Conservation (phyloP, 371 early-diverging fungal genomes). For the Mortierella polycephala region DNA sequence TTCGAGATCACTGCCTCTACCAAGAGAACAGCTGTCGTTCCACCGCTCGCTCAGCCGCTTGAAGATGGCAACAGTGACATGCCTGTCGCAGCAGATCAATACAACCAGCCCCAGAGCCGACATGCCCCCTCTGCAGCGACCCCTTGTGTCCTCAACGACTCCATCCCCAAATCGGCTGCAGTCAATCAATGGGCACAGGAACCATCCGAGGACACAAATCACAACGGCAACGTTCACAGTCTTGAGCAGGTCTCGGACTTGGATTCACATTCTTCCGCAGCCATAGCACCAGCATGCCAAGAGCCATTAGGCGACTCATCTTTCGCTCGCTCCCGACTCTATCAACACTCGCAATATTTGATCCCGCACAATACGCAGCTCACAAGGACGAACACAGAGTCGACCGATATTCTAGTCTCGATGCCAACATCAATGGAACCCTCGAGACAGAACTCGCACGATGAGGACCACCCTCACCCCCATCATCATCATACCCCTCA, state of each 20-base stretch:
- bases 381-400: conserved; percentile 33
- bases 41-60: conserved; percentile 16
- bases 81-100: conserved; percentile 1
- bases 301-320: not conserved
- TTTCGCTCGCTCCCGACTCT: conserved; percentile 2
- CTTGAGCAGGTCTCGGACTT: conserved; percentile 25
- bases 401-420: conserved; percentile 39
- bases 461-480: conserved; percentile 31
- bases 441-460: conserved; percentile 42
- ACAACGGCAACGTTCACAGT: conserved; percentile 19
- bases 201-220: conserved; percentile 12
- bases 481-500: conserved; percentile 12
- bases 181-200: conserved; percentile 13
- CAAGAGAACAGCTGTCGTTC: conserved; percentile 17
- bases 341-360: conserved; percentile 6
- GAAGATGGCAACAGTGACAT: conserved; percentile 31
- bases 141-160: conserved; percentile 1
- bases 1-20: conserved; percentile 4
- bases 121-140: not conserved
- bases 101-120: not conserved
- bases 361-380: conserved; percentile 9
- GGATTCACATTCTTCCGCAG: conserved; percentile 2
- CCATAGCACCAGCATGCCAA: not conserved
- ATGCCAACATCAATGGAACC: conserved; percentile 29
- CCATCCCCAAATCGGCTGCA: conserved; percentile 9